Conservation (phyloP, 1,284 basidiomycete species). For the Trichosporon inkin region DNA sequence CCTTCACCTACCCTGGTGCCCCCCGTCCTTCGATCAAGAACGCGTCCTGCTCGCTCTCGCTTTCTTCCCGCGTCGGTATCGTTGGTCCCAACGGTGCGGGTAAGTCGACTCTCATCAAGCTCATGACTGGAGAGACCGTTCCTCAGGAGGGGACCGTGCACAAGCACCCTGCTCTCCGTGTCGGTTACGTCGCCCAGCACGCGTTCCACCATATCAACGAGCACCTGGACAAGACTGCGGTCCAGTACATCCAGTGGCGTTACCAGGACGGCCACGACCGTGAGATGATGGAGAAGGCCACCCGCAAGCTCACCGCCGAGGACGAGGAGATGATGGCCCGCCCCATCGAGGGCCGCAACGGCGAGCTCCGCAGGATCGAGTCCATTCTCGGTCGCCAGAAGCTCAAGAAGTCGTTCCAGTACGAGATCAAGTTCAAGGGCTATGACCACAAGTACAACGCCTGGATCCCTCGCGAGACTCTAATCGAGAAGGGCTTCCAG, state of each 20-base stretch:
- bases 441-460: slow-evolving; percentile 86
- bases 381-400: slow-evolving; percentile 89
- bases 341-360: slow-evolving; percentile 88
- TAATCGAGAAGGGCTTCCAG: slow-evolving; percentile 81
- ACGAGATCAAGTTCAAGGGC: slow-evolving; percentile 96
- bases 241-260: slow-evolving; percentile 96
- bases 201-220: slow-evolving; percentile 93
- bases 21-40: slow-evolving; percentile 75
- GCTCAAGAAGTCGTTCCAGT: slow-evolving; percentile 91
- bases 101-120: slow-evolving; percentile 97
- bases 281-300: slow-evolving; percentile 87
- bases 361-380: slow-evolving; percentile 85
- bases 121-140: slow-evolving; percentile 90
- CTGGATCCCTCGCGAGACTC: slow-evolving; percentile 86
- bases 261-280: slow-evolving; percentile 99
- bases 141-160: slow-evolving; percentile 92
- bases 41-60: slow-evolving; percentile 85
- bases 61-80: slow-evolving; percentile 88
- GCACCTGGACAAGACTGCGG: slow-evolving; percentile 90
- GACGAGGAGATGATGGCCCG: slow-evolving; percentile 77
- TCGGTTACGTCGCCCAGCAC: slow-evolving; percentile 97
- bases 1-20: slow-evolving; percentile 91
- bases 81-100: slow-evolving; percentile 96
- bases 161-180: slow-evolving; percentile 92
- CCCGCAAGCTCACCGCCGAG: slow-evolving; percentile 82